Conservation (phyloP, 305 asterid species). For the Fraxinus latifolia region DNA sequence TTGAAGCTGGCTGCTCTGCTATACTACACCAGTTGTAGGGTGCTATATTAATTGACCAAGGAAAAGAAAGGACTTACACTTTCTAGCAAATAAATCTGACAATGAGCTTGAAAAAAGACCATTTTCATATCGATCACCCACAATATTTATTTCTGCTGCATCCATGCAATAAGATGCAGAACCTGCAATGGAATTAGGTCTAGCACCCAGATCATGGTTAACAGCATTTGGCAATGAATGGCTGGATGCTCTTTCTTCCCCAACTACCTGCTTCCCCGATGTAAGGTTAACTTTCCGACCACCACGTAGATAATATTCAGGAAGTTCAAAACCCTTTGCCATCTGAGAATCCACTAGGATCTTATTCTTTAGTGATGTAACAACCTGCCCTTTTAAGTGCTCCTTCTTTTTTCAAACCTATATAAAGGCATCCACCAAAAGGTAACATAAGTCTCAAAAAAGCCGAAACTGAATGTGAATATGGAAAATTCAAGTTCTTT, state of each 20-base stretch:
- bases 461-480: neutral
- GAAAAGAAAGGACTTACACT: slow-evolving; percentile 50
- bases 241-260: neutral
- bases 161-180: neutral
- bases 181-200: neutral
- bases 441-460: neutral
- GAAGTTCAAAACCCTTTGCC: neutral
- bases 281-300: neutral
- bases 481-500: neutral
- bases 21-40: neutral
- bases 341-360: neutral
- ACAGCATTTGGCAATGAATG: neutral
- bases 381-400: neutral
- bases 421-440: neutral
- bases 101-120: neutral
- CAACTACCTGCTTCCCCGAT: neutral
- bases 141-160: neutral
- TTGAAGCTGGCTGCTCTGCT: neutral
- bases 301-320: neutral
- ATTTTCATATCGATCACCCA: neutral
- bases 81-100: slow-evolving; percentile 70
- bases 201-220: neutral
- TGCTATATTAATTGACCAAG: neutral
- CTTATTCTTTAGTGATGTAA: neutral
- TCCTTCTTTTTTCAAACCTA: neutral